A percentile compares a stretch with the other conserved stretches of the same genome.
Conservation (phyloP, 805 yeast species). For the Wickerhamiella lipophila region DNA sequence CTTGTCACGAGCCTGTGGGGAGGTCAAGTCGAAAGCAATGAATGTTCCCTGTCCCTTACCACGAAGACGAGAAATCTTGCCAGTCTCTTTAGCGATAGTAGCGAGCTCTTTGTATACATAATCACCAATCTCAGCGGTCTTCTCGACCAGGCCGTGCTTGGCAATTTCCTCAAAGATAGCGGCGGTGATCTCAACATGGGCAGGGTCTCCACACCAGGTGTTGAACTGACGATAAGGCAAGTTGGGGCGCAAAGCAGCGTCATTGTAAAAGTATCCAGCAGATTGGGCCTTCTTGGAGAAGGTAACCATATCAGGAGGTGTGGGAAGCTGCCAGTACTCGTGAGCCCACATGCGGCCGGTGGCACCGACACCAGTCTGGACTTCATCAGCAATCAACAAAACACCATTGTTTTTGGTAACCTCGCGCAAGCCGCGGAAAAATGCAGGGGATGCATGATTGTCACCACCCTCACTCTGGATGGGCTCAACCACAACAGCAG, state of each 20-base stretch:
- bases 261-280: slow-evolving; percentile 74
- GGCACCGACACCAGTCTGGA: slow-evolving; percentile 83
- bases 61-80: slow-evolving; percentile 44
- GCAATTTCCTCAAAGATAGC: slow-evolving; percentile 55
- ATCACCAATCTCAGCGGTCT: slow-evolving; percentile 50
- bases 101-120: slow-evolving; percentile 50
- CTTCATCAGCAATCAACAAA: slow-evolving; percentile 70
- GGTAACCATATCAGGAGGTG: slow-evolving; percentile 74
- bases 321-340: slow-evolving; percentile 64
- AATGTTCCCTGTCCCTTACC: slow-evolving; percentile 67
- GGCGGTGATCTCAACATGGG: slow-evolving; percentile 61
- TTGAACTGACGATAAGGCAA: slow-evolving; percentile 79
- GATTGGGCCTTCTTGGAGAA: slow-evolving; percentile 83
- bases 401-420: slow-evolving; percentile 58
- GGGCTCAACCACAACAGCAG: slow-evolving; percentile 84
- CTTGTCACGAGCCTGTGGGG: slow-evolving; percentile 44
- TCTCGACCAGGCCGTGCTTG: slow-evolving; percentile 44
- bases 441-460: slow-evolving; percentile 64
- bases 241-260: slow-evolving; percentile 60
- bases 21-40: slow-evolving; percentile 64
- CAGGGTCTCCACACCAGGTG: slow-evolving; percentile 92
- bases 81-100: slow-evolving; percentile 41
- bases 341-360: slow-evolving; percentile 82
- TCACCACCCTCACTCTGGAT: slow-evolving; percentile 89
- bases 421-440: slow-evolving; percentile 75